These are phyloP conservation scores for Spirogloea muscicola DNA, from an alignment of 139 green algal genomes.

Conservation along the genomic window DNA sequence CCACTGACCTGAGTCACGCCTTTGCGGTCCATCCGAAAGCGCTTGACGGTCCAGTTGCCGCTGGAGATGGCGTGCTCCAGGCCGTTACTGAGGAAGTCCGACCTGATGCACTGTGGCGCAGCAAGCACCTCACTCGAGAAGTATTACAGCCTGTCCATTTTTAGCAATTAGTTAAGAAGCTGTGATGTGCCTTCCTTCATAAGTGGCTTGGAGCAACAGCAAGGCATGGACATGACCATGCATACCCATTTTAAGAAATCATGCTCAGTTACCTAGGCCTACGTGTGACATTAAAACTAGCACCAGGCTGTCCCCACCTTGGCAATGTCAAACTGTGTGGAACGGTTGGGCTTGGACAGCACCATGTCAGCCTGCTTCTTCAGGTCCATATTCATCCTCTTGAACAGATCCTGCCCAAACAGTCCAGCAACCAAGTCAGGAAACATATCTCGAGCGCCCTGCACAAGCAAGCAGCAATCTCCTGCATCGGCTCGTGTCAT, in stretches of 20 bases:
- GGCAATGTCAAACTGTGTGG: conserved; percentile 83
- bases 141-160: too few relatives aligned
- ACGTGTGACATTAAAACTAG: too few relatives aligned
- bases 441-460: not conserved
- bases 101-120: conserved; percentile 74
- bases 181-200: too few relatives aligned
- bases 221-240: not conserved
- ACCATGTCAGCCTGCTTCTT: conserved; percentile 77
- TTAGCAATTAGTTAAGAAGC: too few relatives aligned
- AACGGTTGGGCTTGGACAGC: conserved; percentile 76
- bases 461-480: not conserved
- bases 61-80: conserved; percentile 84
- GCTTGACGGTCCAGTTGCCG: conserved; percentile 98
- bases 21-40: conserved; percentile 97
- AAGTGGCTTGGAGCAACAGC: too few relatives aligned
- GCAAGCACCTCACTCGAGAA: too few relatives aligned
- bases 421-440: not conserved
- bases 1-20: conserved; percentile 80
- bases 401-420: conserved; percentile 91
- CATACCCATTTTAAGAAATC: not conserved
- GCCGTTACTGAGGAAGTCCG: conserved; percentile 87
- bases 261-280: not conserved
- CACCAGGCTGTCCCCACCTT: conserved; percentile 58
- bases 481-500: too few relatives aligned
- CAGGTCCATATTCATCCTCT: conserved; percentile 84